phyloP scores from a whole-genome alignment of 2,329 filamentous ascomycete species.

The Dactylellina parvicollis region DNA sequence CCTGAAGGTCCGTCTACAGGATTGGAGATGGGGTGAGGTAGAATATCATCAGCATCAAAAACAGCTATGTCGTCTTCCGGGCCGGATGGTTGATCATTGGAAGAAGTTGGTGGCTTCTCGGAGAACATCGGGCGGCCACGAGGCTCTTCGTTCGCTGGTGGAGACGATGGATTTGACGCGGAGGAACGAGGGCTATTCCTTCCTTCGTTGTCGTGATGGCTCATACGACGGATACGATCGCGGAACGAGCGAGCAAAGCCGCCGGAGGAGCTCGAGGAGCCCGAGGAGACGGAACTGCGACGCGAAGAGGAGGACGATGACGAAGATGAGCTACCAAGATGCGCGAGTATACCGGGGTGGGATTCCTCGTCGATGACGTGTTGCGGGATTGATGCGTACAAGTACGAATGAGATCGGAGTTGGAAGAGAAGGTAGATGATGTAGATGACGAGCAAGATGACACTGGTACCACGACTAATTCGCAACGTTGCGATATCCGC shows the following conservation, averaged over 20 bases:
- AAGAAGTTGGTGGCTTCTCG: slow-evolving; percentile 21
- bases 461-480: slow-evolving; percentile 79
- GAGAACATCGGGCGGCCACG: slow-evolving; percentile 43
- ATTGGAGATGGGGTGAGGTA: neutral
- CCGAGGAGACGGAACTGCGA: slow-evolving; percentile 66
- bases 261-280: slow-evolving; percentile 64
- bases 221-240: slow-evolving; percentile 47
- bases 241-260: slow-evolving; percentile 51
- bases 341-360: slow-evolving; percentile 78
- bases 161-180: slow-evolving; percentile 31
- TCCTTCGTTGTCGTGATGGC: slow-evolving; percentile 44
- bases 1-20: slow-evolving; percentile 27
- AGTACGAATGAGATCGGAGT: slow-evolving; percentile 80
- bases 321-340: slow-evolving; percentile 62
- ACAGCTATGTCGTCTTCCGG: slow-evolving; percentile 30
- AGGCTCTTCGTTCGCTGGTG: slow-evolving; percentile 22
- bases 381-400: slow-evolving; percentile 91
- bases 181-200: slow-evolving; percentile 45
- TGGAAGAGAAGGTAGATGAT: slow-evolving; percentile 87
- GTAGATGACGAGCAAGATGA: slow-evolving; percentile 87
- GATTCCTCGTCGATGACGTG: slow-evolving; percentile 92
- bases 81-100: neutral
- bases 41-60: slow-evolving; percentile 39
- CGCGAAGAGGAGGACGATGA: slow-evolving; percentile 46
- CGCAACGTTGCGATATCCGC: slow-evolving; percentile 79